Base-by-base conservation (phyloP, 257 asterid species). In the Penstemon barbatus region DNA sequence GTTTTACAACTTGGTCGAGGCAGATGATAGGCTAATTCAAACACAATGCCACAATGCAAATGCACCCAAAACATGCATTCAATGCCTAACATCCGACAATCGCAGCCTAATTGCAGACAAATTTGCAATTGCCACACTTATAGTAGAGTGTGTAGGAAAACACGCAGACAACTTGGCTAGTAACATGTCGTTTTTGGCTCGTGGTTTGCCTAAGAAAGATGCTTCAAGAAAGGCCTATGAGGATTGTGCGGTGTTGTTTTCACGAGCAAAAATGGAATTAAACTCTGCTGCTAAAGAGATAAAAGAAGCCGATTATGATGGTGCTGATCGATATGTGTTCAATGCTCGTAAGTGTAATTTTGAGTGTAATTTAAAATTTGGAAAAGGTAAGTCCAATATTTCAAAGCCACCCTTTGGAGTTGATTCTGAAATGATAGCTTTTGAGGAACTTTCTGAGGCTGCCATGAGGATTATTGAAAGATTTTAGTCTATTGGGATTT, bases 401-500 rank as follows among this genome's bases (percentile, higher is more conserved):
- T 10, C 2, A 46, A 48, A 18, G 56, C n/a, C 12, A 18, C 53
- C 4, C 4, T 7, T 18, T 25, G 48, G 8, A 25, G 57, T 69
- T 69, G 25, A 6, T n/a, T 39, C 52, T 59, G 73, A 69, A 52
- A 69, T 69, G 73, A 69, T 12, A 58, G 64, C 12, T 25, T 57
- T 69, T n/a, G 73, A 69, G 49, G 59, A 69, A 13, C 59, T 69
- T 12, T 69, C 59, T 38, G 73, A 58, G 50, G 73, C 50, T 45
- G 66, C 25, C 9, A 69, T 69, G 73, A 57, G 66, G 58, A 69
- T 69, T 8, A 50, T 69, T 45, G 73, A 57, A 69, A 69, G 66
- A 40, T 69, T 69, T 7, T 57, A 68, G 48, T 12, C 4, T 6
- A 5, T 54, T 8, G 6, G 13, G 8, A 10, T 6, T 19, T 18